Evolutionary conservation across 345 rosid species (phyloP).

Genomic region (Eucalyptus cloeziana): DNA sequence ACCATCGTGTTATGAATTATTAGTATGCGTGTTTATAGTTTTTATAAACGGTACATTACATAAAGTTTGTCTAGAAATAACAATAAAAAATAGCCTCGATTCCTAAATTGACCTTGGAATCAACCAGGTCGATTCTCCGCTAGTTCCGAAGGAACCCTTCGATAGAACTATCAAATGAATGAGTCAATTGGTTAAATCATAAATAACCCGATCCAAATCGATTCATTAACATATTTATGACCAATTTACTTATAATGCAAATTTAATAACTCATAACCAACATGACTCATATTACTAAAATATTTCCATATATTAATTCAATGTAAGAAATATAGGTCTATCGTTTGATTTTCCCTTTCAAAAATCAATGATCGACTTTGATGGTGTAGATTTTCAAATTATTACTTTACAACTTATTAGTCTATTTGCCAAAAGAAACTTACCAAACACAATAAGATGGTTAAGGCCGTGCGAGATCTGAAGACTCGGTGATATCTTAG

Average conservation of each 20-base stretch:
- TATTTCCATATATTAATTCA: fast-evolving
- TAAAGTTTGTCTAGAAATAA: background rate
- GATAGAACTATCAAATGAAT: fast-evolving
- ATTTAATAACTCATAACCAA: fast-evolving
- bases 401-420: background rate
- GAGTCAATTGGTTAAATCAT: too few species aligned
- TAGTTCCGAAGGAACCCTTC: background rate
- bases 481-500: background rate
- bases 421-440: background rate
- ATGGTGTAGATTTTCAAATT: fast-evolving
- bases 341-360: fast-evolving
- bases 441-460: background rate
- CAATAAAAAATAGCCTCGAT: background rate
- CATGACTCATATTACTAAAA: fast-evolving
- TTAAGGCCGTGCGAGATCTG: fast-evolving
- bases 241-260: fast-evolving
- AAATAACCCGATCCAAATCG: fast-evolving
- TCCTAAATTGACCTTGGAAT: background rate
- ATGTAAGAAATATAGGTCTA: fast-evolving
- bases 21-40: fast-evolving
- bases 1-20: fast-evolving
- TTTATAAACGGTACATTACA: fast-evolving
- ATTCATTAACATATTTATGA: fast-evolving
- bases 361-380: fast-evolving
- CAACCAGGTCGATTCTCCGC: fast-evolving